Evolutionary conservation across 805 yeast genomes (phyloP), one percentile per base, ranked within the genome.

Genomic region (Schwanniomyces polymorphus): DNA sequence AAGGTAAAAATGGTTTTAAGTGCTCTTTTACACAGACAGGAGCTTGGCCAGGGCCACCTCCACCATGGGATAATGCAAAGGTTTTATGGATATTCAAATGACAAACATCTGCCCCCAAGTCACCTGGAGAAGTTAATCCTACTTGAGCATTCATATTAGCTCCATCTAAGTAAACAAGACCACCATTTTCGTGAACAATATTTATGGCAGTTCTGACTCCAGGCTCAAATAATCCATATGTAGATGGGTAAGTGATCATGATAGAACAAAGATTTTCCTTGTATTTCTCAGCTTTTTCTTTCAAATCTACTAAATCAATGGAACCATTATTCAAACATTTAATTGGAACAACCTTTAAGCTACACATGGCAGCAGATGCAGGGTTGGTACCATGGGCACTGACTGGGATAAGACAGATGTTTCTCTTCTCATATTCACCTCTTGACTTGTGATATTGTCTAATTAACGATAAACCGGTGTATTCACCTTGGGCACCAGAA

Each of bases 121-220:
- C 97, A 48, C 98, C 99, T 8, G 99, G 98, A 6, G 96, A 88
- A 0, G 98, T 92, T 50, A 94, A 77, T 11, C 99, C 99, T 42
- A 94, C 96, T 72, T 94, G 99, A 0, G 99, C 99, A 66, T 94
- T 94, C 99, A 94, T 94, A 72, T 94, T 94, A 47, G 99, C 99
- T 65, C 99, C 99, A 70, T 94, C 99, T 72, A 92, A 75, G 71
- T 94, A 94, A 17, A 94, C 98, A 68, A 91, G 96, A 23, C 97
- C 99, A 47, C 99, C 98, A 59, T 85, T 67, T 16, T 69, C 57
- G 66, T 94, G 99, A 31, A 92, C 88, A 48, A 84, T 75, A n/a
- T 88, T 87, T 58, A 91, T 87, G 23, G 97, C 97, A 43, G 78
- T 76, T 63, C 81, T 84, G 48, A 94, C 88, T 46, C 91, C 88